phyloP scores from a whole-genome alignment of 192 early-diverging fungal species.

The Rhizophagus prolifer region DNA sequence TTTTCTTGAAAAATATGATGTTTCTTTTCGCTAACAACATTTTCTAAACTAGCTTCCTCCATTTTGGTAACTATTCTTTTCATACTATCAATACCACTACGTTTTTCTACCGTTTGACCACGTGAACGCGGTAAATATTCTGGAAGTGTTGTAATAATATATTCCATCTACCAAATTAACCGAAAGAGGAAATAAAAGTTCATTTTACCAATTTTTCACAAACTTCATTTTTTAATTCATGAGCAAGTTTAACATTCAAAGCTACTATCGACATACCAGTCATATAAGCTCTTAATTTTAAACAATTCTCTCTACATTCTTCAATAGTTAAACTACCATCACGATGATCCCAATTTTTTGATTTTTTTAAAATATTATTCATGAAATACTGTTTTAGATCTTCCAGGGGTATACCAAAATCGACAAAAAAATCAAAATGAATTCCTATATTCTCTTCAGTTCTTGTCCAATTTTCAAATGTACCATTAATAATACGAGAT shows the following conservation, averaged over 20 bases:
- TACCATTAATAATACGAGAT: constrained; percentile 11
- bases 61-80: constrained; percentile 7
- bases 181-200: not conserved
- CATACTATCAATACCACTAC: constrained; percentile 21
- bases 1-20: not conserved
- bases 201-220: constrained; percentile 22
- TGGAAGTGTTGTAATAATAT: constrained; percentile 17
- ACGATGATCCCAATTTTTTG: constrained; percentile 20
- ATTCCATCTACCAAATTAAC: constrained; percentile 15
- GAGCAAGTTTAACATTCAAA: not conserved
- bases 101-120: not conserved
- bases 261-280: not conserved
- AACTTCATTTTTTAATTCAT: constrained; percentile 7
- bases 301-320: constrained; percentile 1
- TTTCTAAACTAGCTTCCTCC: not conserved
- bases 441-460: not conserved
- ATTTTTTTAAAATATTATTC: not conserved
- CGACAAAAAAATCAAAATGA: constrained; percentile 18
- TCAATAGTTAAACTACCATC: not conserved
- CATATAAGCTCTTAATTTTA: not conserved
- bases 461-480: constrained; percentile 21
- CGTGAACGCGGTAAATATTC: constrained; percentile 5
- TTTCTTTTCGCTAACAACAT: not conserved
- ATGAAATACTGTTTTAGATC: constrained; percentile 19
- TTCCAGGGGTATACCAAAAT: constrained; percentile 24